Base-by-base conservation (phyloP, 441 rosid genomes). In the Populus hybrid region DNA sequence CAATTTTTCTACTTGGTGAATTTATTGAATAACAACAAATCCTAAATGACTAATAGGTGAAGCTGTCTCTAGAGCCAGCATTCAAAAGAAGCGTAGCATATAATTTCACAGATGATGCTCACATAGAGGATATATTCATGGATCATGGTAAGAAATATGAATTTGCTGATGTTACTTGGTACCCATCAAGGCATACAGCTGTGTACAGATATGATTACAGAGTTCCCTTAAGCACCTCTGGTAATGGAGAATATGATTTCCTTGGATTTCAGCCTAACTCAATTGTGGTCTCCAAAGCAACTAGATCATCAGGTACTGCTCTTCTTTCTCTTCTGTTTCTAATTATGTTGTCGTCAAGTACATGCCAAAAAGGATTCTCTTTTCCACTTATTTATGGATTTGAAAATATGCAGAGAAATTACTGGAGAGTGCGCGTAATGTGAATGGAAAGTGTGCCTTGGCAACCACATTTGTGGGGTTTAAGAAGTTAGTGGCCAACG, bases 51-150 rank as follows among this genome's bases (percentile, higher is more conserved):
- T 20, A 35, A 73, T 56, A 93, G 98, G 97, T 95, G 73, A 93
- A 70, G 76, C 74, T 95, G 16, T 77, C 91, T 4, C 76, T 93
- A 33, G 92, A 88, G 81, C 81, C 38, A 45, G 88, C 88, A 67
- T 92, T 93, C 78, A 95, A 91, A 80, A 93, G 99, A 88, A 92
- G 89, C 81, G 42, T 93, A 40, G 86, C 90, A 0, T 95, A 88
- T 31, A 85, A 90, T 82, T 92, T 89, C 83, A 91, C 96, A 8
- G 80, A 85, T 6, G 99, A 95, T 80, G 83, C 72, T 20, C 74
- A 56, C 3, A 74, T 93, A 24, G 97, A 93, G 81, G 87, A 87
- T n/a, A 35, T 63, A 2, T 84, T 87, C 64, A 72, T 85, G 33
- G 90, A 86, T 8, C 96, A 95, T 74, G 98, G 89, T 1, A 88